Base-by-base conservation (phyloP, 2,329 filamentous ascomycete genomes). In the Beauveria medogensis region DNA sequence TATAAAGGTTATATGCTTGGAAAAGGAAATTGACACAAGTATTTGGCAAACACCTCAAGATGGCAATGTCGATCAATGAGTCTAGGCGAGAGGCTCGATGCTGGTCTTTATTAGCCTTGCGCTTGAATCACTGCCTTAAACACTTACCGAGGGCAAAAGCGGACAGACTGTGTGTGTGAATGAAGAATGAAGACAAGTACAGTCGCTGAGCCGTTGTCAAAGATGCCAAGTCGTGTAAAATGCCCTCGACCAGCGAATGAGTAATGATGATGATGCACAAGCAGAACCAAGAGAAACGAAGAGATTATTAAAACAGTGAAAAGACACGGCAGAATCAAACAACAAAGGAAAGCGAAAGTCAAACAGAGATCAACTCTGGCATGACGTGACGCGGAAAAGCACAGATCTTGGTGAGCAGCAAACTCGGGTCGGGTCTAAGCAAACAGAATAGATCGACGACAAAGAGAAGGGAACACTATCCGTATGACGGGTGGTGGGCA, bases 181-280 rank as follows among this genome's bases (percentile, higher is more conserved):
- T 48, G 16, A 24, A 24, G 22, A 24, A 48, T 40, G 7, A 40
- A 18, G 26, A 28, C 3, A 30, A 6, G 14, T 28, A 20, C 14
- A 9, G 12, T 48, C 7, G 54, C 22, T 46, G 40, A 37, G 20
- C n/a, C 18, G 18, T 57, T 48, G 30, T 8, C 43, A 14, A 34
- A 57, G 8, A 26, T 30, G 28, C 9, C 3, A 14, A 24, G 7
- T 18, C 20, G 41, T 55, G 44, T 46, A 46, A n/a, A n/a, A 47
- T 52, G 48, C 24, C 60, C 53, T 60, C 61, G 63, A 58, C 63
- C 63, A 64, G 63, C 60, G 57, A 63, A 63, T 54, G 52, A 63
- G 60, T 62, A 47, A 52, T 55, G 50, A 59, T 62, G 44, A 24
- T 62, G 44, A 60, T 48, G 51, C 64, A 60, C 34, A 56, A 59